Percentiles rank a stretch among this genome's conserved stretches.
Conservation (phyloP, 2,329 filamentous ascomycete genomes). For the Aspergillus ustus region DNA sequence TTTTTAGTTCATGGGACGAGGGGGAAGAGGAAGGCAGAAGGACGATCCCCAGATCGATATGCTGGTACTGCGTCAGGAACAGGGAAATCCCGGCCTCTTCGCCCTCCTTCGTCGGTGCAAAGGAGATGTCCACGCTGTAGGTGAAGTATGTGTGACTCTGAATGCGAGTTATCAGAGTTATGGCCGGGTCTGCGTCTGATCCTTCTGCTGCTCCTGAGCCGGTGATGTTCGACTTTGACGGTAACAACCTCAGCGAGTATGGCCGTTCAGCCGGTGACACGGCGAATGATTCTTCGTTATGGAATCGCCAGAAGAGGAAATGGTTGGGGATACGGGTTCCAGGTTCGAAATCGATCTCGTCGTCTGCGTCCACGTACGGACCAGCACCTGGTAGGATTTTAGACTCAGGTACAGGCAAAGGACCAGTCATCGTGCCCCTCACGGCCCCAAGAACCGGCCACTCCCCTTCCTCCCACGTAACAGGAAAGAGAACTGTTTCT, state of each 20-base stretch:
- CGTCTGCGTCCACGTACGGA: conserved; percentile 46
- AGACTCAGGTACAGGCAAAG: background rate
- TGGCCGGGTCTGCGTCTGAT: conserved; percentile 1
- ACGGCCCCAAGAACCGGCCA: conserved; percentile 49
- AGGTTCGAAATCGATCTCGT: conserved; percentile 54
- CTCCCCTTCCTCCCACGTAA: conserved; percentile 53
- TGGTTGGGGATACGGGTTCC: conserved; percentile 55
- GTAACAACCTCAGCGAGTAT: conserved; percentile 52
- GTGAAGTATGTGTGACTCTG: conserved; percentile 28
- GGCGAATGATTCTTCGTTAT: conserved; percentile 49
- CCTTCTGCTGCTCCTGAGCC: conserved; percentile 37
- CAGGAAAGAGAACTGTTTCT: conserved; percentile 57
- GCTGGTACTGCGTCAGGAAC: conserved; percentile 26
- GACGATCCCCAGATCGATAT: conserved; percentile 27
- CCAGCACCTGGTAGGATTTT: background rate
- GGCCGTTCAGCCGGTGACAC: conserved; percentile 50
- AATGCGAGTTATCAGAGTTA: conserved; percentile 17
- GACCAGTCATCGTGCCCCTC: conserved; percentile 20
- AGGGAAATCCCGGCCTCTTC: conserved; percentile 27
- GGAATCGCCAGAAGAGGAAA: conserved; percentile 62
- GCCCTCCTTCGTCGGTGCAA: conserved; percentile 1
- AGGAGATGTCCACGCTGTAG: conserved; percentile 22
- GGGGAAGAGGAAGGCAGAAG: background rate
- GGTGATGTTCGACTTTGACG: conserved; percentile 60
- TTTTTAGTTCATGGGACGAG: background rate